A percentile compares a stretch with the other conserved stretches of the same genome.
Conservation (phyloP, 345 rosid genomes). For the Cardiospermum halicacabum region DNA sequence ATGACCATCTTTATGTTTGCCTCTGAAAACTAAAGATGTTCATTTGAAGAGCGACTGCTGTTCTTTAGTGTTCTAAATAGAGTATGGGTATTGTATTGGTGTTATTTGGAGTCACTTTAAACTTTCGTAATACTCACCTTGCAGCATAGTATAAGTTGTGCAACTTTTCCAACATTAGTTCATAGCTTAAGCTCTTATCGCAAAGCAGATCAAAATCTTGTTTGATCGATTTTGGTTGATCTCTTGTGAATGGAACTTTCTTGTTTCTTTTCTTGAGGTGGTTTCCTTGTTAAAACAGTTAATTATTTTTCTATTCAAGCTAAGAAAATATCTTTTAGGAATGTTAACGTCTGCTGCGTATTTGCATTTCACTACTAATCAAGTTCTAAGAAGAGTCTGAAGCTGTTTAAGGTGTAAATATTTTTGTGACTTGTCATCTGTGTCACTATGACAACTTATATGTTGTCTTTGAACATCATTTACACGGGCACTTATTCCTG, state of each 20-base stretch:
- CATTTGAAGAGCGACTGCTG: not conserved
- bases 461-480: not conserved
- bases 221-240: too few relatives aligned
- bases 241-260: not conserved
- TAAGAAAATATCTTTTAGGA: too few relatives aligned
- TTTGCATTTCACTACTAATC: not conserved
- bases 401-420: not conserved
- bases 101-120: too few relatives aligned
- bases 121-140: too few relatives aligned
- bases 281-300: not conserved
- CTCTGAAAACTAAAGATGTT: not conserved
- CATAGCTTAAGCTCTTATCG: not conserved
- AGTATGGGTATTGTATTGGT: too few relatives aligned
- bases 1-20: not conserved
- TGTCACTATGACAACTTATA: slow-evolving; percentile 7
- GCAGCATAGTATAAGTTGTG: not conserved
- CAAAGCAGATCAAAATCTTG: not conserved
- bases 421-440: not conserved
- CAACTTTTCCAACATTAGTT: not conserved
- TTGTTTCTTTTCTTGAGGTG: not conserved
- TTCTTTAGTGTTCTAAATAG: not conserved
- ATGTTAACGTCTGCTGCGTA: not conserved
- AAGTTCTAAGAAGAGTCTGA: not conserved
- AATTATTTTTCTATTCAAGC: not conserved
- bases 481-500: not conserved